Evolutionary conservation across 176 grass and related monocot species (phyloP).

Genomic region (Elaeis guineensis): DNA sequence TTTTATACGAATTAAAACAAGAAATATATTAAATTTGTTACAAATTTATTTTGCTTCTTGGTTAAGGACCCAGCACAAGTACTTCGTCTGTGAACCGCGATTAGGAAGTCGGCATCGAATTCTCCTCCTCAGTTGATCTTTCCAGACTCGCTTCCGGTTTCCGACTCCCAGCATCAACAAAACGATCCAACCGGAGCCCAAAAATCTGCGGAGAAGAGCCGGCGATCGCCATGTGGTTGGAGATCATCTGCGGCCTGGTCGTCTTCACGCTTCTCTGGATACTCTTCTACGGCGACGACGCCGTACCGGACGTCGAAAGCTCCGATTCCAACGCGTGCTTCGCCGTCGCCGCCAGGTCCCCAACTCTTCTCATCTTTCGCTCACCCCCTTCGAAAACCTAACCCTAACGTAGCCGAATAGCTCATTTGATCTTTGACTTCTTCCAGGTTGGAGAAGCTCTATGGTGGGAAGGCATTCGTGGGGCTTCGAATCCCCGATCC

Average conservation of each 20-base stretch:
- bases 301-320: slow-evolving; percentile 52
- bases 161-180: no score
- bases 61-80: no score
- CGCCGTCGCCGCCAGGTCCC: slow-evolving; percentile 56
- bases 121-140: no score
- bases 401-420: neutral
- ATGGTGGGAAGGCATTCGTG: slow-evolving; percentile 69
- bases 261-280: slow-evolving; percentile 54
- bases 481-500: slow-evolving; percentile 89
- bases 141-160: no score
- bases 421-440: neutral
- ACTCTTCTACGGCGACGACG: slow-evolving; percentile 30
- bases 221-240: slow-evolving; percentile 61
- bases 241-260: slow-evolving; percentile 75
- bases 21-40: no score
- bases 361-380: no score
- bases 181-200: no score
- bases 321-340: slow-evolving; percentile 71
- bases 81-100: no score
- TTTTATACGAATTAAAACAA: no score
- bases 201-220: neutral
- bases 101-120: no score
- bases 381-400: neutral
- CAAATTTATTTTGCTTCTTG: no score
- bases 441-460: slow-evolving; percentile 86